Conservation (phyloP, 2,329 filamentous ascomycete genomes). For the Ophiosphaerella narmari region DNA sequence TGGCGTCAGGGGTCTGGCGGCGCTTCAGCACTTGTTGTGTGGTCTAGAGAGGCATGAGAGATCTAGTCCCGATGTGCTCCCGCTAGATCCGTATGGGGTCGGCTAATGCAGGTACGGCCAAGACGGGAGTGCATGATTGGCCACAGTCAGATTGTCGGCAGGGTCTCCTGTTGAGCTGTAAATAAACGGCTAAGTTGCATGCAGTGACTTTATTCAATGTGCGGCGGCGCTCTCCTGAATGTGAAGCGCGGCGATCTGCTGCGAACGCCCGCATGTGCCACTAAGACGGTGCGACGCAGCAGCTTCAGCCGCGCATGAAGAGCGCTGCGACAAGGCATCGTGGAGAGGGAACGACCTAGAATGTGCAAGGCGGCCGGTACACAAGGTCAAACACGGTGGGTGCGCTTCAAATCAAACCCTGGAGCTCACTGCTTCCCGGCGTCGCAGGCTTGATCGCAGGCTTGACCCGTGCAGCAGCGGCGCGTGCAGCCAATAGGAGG, state of each 20-base stretch:
- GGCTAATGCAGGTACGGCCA: no score
- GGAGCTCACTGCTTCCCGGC: constrained; percentile 17
- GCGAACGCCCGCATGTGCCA: constrained; percentile 6
- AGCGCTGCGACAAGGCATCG: not conserved
- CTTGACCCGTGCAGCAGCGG: constrained; percentile 28
- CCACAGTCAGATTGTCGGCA: no score
- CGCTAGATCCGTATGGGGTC: no score
- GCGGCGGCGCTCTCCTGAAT: constrained; percentile 18
- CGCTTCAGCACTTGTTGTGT: constrained; percentile 20
- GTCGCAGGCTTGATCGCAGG: constrained; percentile 18
- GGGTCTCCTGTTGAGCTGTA: constrained; percentile 2
- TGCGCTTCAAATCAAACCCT: constrained; percentile 14
- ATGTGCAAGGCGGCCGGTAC: constrained; percentile 18
- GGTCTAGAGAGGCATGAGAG: constrained; percentile 13
- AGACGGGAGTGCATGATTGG: no score
- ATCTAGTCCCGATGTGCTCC: no score
- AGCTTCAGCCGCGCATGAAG: constrained; percentile 10
- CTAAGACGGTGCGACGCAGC: constrained; percentile 12
- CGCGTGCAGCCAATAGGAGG: constrained; percentile 20
- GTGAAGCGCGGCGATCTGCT: constrained; percentile 6
- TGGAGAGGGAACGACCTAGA: not conserved
- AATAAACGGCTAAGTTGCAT: constrained; percentile 26
- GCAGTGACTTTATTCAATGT: not conserved
- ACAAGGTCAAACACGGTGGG: constrained; percentile 35
- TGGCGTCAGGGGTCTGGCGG: constrained; percentile 26